These are phyloP conservation scores for Ophiostoma australiae DNA, from an alignment of 2,329 filamentous ascomycete species.

Conservation along the genomic window DNA sequence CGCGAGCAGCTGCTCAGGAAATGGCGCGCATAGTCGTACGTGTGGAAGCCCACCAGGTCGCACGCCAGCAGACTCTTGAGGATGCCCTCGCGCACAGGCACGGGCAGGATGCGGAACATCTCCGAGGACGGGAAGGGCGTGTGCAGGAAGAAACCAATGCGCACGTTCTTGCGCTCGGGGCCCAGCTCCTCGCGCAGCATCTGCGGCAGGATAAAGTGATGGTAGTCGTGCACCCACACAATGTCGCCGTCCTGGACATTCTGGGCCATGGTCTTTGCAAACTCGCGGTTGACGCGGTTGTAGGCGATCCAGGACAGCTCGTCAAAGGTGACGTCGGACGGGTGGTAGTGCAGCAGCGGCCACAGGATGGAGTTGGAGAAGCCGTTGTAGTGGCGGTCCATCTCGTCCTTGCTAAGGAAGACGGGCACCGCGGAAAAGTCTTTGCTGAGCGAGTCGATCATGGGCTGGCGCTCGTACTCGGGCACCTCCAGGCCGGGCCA, in stretches of 20 bases:
- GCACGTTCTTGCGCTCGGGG: slow-evolving; percentile 77
- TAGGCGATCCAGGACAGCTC: slow-evolving; percentile 92
- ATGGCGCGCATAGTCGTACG: slow-evolving; percentile 97
- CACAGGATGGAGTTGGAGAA: slow-evolving; percentile 98
- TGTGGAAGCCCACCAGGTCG: slow-evolving; percentile 96
- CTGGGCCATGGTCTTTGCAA: slow-evolving; percentile 79
- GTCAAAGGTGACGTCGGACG: slow-evolving; percentile 96
- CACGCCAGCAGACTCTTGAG: slow-evolving; percentile 84
- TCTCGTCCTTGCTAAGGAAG: slow-evolving; percentile 88
- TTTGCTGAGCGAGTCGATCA: slow-evolving; percentile 74
- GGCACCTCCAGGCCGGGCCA: slow-evolving; percentile 94
- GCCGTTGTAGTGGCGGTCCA: slow-evolving; percentile 94
- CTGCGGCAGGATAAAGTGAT: slow-evolving; percentile 91
- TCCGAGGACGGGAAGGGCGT: slow-evolving; percentile 96
- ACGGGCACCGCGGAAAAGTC: slow-evolving; percentile 88
- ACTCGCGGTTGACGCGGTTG: slow-evolving; percentile 85
- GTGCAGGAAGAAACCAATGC: slow-evolving; percentile 97
- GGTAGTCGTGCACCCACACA: slow-evolving; percentile 98
- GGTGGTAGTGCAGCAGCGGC: slow-evolving; percentile 98
- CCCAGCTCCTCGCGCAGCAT: slow-evolving; percentile 92
- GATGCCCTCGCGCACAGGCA: slow-evolving; percentile 86
- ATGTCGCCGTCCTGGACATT: slow-evolving; percentile 90
- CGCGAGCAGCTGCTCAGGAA: slow-evolving; percentile 96
- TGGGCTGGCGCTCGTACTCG: slow-evolving; percentile 67
- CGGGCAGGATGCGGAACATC: slow-evolving; percentile 92